Evolutionary conservation across 2,329 filamentous ascomycete species (phyloP), one percentile per base, ranked within the genome.

Genomic region (Colletotrichum nymphaeae): DNA sequence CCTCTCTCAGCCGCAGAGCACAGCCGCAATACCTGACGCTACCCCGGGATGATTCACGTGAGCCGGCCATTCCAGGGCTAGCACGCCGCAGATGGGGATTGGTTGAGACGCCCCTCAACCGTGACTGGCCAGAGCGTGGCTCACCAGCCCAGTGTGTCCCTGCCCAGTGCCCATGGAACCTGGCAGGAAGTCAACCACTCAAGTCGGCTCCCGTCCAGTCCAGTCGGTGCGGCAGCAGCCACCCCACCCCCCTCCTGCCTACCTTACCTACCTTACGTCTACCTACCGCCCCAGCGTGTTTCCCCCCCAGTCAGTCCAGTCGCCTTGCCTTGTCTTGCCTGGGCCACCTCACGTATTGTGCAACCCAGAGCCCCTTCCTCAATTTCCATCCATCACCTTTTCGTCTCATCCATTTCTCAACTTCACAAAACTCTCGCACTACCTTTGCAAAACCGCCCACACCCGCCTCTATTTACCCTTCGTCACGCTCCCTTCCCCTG

Each of bases 321-420:
- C 72, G 72, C 63, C 72, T 74, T 74, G 72, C 70, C 67, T 75
- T 76, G 75, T 26, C 46, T 64, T 64, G 62, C 65, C 57, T 60
- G 63, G 67, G 69, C 64, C 63, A 65, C 63, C 63, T 65, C 58
- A 70, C 49, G 70, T 68, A 74, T 75, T 76, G 76, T 77, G 72
- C 76, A 70, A 75, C 68, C 74, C 76, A 75, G 76, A 78, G 74
- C 78, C 80, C 79, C 79, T 79, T 78, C 72, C 78, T 77, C 77
- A 77, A 79, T 80, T 79, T 79, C 79, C 75, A 76, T 78, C 73
- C 75, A 72, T 75, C 76, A 76, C 76, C 78, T 79, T 79, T 81
- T 81, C 79, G 78, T 74, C 76, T 78, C 77, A 77, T 78, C 80
- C 78, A 78, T 75, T 78, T 72, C 76, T 77, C 77, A 77, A 77